Conservation (phyloP, 495 filamentous ascomycete species). For the Rhizodiscina lignyota region DNA sequence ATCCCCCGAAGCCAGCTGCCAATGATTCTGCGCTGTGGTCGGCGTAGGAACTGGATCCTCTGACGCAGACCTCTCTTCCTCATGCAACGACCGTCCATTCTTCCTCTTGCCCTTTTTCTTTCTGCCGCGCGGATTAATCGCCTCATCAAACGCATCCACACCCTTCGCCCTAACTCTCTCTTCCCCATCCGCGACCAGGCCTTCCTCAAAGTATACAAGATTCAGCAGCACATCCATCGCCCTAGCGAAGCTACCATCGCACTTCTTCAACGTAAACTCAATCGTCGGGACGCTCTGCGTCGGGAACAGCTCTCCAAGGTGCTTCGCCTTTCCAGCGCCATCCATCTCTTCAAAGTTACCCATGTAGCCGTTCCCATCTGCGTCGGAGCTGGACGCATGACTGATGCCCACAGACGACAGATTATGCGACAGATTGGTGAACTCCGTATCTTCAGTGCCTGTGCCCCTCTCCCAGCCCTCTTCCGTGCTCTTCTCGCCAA, state of each 20-base stretch:
- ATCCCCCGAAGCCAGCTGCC: conserved; percentile 37
- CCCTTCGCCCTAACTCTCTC: conserved; percentile 46
- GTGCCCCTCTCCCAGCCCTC: conserved; percentile 9
- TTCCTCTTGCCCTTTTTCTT: conserved; percentile 31
- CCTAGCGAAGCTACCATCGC: conserved; percentile 39
- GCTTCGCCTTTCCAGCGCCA: conserved; percentile 32
- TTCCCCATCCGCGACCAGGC: conserved; percentile 21
- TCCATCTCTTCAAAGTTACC: too few species aligned
- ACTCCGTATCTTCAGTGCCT: conserved; percentile 33
- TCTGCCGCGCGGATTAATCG: conserved; percentile 21
- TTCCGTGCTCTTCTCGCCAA: conserved; percentile 13
- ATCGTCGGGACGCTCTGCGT: conserved; percentile 53
- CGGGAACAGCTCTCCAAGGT: too few species aligned
- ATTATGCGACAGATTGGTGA: too few species aligned
- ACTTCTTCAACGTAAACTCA: conserved; percentile 47
- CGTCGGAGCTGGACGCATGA: too few species aligned
- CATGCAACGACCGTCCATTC: conserved; percentile 11
- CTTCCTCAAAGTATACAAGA: conserved; percentile 50
- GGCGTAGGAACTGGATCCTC: conserved; percentile 1
- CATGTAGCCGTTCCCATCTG: too few species aligned
- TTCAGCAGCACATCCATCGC: conserved; percentile 74
- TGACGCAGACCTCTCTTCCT: conserved; percentile 4
- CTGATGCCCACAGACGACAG: too few species aligned
- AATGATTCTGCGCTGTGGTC: conserved; percentile 25
- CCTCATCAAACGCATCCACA: conserved; percentile 58